These are phyloP conservation scores for Leccinum imitatum DNA, from an alignment of 768 basidiomycete species.

Conservation along the genomic window DNA sequence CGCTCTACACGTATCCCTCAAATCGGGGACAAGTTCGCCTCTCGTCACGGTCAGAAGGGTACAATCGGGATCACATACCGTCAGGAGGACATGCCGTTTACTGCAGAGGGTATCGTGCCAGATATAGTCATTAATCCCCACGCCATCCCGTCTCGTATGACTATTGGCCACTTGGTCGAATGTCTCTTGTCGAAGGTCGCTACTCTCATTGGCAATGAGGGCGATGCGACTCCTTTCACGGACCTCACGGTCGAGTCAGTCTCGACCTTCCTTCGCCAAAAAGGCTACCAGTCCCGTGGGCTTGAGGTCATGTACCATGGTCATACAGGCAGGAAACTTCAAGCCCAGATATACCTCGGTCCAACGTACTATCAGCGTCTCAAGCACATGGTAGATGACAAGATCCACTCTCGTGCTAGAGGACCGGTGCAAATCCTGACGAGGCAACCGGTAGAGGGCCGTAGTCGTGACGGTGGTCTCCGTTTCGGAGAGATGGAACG, in stretches of 20 bases:
- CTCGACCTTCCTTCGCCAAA: slow-evolving; percentile 83
- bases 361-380: slow-evolving; percentile 99
- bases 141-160: slow-evolving; percentile 99
- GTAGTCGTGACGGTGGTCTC: slow-evolving; percentile 96
- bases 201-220: slow-evolving; percentile 93
- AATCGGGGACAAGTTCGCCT: slow-evolving; percentile 99
- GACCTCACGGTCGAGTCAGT: slow-evolving; percentile 97
- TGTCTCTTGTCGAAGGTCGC: slow-evolving; percentile 96
- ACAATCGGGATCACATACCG: slow-evolving; percentile 99
- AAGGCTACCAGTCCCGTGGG: slow-evolving; percentile 96
- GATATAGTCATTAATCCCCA: slow-evolving; percentile 99
- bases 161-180: slow-evolving; percentile 98
- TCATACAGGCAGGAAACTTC: slow-evolving; percentile 96
- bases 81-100: slow-evolving; percentile 99
- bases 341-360: slow-evolving; percentile 97
- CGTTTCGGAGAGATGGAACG: slow-evolving; percentile 99
- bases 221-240: slow-evolving; percentile 98
- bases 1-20: slow-evolving; percentile 96
- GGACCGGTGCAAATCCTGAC: slow-evolving; percentile 98
- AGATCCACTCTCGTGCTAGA: slow-evolving; percentile 96
- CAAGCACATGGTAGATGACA: slow-evolving; percentile 99
- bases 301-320: slow-evolving; percentile 99
- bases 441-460: slow-evolving; percentile 96
- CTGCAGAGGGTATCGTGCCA: slow-evolving; percentile 92
- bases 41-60: slow-evolving; percentile 99